Evolutionary conservation across 768 basidiomycete species (phyloP), one percentile per base, ranked within the genome.

Genomic region (Boletales sp.): DNA sequence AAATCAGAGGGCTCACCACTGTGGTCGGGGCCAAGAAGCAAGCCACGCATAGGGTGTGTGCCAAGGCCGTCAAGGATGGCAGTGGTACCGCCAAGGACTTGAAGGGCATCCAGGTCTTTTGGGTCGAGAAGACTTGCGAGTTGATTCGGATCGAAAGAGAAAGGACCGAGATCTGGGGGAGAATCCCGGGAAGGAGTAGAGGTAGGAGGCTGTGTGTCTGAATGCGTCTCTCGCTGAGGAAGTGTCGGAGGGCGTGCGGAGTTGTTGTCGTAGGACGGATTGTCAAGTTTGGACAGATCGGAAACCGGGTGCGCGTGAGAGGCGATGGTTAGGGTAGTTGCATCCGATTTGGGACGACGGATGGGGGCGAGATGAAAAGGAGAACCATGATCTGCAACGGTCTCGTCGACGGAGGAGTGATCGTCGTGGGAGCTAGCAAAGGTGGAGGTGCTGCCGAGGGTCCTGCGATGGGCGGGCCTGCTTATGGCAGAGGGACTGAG

Each of bases 91-190:
- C 93, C 94, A 32, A 95, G 74, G 11, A 67, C 68, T 15, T 72
- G 72, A 30, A 99, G 77, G 13, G 75, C 64, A 3, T 84, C 77
- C 11, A 94, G 55, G 54, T 74, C 85, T 70, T 97, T 97, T 9
- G 94, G 93, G 64, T 98, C 94, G 34, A 98, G 82, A 46, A 97
- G 79, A 52, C 82, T 80, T 1, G 94, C 94, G 14, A 97, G 83
- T 43, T 77, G 72, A 52, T 76, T 80, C 0, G 94, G 90, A 48
- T 82, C 83, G 61, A 84, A 84, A 11, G 62, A 64, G 67, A 95
- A 97, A 0, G 91, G 90, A 1, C 79, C 67, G 1, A 85, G 80
- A 63, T 94, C 79, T 35, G 73, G 70, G 5, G 53, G 59, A 15
- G 69, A 63, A 53, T 79, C 77, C 53, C 76, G 72, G 8, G 59